phyloP scores from a whole-genome alignment of 1,139 yeast genomes.

The Candida sanyaensis region DNA sequence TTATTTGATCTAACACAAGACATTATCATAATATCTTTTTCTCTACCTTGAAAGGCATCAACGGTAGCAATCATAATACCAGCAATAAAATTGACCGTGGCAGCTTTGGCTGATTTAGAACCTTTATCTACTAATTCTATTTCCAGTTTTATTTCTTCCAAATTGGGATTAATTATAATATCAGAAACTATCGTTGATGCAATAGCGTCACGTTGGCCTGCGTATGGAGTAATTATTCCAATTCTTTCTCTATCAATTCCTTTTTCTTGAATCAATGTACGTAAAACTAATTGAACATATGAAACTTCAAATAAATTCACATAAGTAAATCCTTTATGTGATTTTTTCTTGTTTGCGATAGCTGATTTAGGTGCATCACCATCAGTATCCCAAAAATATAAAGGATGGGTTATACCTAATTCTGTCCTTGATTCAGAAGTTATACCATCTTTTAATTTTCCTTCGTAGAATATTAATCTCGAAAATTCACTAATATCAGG shows the following conservation, averaged over 20 bases:
- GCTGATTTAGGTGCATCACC: constrained; percentile 42
- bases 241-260: constrained; percentile 49
- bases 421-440: constrained; percentile 46
- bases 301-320: constrained; percentile 53
- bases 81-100: constrained; percentile 49
- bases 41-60: constrained; percentile 71
- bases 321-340: constrained; percentile 53
- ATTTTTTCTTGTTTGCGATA: constrained; percentile 42
- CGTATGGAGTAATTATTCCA: constrained; percentile 69
- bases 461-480: constrained; percentile 53
- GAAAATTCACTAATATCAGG: constrained; percentile 66
- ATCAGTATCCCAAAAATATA: constrained; percentile 52
- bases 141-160: constrained; percentile 47
- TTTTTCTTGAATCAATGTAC: constrained; percentile 53
- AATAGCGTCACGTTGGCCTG: constrained; percentile 67
- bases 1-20: constrained; percentile 62
- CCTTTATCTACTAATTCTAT: constrained; percentile 45
- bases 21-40: constrained; percentile 57
- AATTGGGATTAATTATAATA: constrained; percentile 55
- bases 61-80: constrained; percentile 70
- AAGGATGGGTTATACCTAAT: constrained; percentile 46
- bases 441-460: constrained; percentile 59
- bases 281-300: constrained; percentile 45
- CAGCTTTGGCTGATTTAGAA: constrained; percentile 31
- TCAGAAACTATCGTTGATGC: constrained; percentile 51